These are phyloP conservation scores for Fagus sylvatica DNA, from an alignment of 306 rosid species.

Conservation along the genomic window DNA sequence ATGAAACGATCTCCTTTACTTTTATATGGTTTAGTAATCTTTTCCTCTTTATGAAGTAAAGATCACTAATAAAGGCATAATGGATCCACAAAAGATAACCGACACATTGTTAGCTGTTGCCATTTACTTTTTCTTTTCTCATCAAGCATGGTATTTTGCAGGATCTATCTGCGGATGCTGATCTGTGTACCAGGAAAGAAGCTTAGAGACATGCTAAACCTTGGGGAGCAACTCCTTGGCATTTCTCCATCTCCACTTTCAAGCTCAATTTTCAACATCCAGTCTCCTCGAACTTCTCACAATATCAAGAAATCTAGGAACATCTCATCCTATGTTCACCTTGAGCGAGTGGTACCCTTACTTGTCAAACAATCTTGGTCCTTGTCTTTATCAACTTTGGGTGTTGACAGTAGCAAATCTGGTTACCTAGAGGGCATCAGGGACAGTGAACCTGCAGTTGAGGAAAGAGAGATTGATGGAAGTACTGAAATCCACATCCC, in stretches of 20 bases:
- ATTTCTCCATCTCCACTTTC: slow-evolving; percentile 70
- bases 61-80: slow-evolving; percentile 9
- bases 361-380: slow-evolving; percentile 94
- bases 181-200: slow-evolving; percentile 87
- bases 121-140: background rate
- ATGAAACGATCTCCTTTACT: background rate
- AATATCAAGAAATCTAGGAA: slow-evolving; percentile 61
- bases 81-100: slow-evolving; percentile 2
- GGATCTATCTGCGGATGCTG: slow-evolving; percentile 93
- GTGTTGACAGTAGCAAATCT: slow-evolving; percentile 44
- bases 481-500: slow-evolving; percentile 36
- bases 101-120: slow-evolving; percentile 5
- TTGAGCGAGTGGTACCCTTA: slow-evolving; percentile 64
- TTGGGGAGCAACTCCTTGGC: slow-evolving; percentile 67
- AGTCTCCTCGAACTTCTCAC: slow-evolving; percentile 65
- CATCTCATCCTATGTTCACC: slow-evolving; percentile 71
- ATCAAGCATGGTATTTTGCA: slow-evolving; percentile 36
- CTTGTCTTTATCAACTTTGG: slow-evolving; percentile 71
- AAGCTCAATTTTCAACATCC: slow-evolving; percentile 66
- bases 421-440: slow-evolving; percentile 56
- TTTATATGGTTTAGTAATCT: slow-evolving; percentile 2
- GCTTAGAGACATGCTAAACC: slow-evolving; percentile 75
- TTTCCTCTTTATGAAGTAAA: slow-evolving; percentile 9
- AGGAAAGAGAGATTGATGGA: slow-evolving; percentile 56
- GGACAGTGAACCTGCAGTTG: slow-evolving; percentile 56